Conservation (phyloP, 495 filamentous ascomycete genomes). For the Penicillium alfredii region DNA sequence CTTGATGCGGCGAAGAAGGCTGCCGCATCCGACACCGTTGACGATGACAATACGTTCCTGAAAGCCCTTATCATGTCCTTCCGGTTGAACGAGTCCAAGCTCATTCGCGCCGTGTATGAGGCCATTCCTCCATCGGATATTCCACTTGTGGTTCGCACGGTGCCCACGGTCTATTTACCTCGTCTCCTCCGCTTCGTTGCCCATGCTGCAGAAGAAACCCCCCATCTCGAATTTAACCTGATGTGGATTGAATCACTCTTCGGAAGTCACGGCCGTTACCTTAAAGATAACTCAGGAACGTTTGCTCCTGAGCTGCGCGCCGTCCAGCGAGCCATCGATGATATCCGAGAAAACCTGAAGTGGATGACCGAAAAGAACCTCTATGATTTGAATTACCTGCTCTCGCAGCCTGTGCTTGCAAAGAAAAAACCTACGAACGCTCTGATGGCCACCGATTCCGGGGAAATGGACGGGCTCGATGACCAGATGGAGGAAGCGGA, state of each 20-base stretch:
- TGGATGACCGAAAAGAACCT: conserved; percentile 78
- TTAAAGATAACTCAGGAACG: conserved; percentile 69
- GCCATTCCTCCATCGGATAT: conserved; percentile 71
- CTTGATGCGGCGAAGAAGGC: conserved; percentile 47
- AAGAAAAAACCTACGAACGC: conserved; percentile 26
- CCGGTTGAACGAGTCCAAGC: conserved; percentile 72
- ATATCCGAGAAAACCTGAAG: conserved; percentile 68
- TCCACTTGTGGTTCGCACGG: conserved; percentile 64
- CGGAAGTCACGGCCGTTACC: conserved; percentile 70
- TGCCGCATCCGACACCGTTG: conserved; percentile 20
- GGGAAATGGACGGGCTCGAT: conserved; percentile 22
- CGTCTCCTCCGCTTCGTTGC: conserved; percentile 80
- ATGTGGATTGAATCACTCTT: conserved; percentile 86
- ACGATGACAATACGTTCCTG: conserved; percentile 66
- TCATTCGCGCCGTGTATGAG: conserved; percentile 82
- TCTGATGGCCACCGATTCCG: conserved; percentile 25
- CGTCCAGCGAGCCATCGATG: conserved; percentile 67
- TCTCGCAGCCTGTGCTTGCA: conserved; percentile 39
- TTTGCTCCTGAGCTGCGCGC: conserved; percentile 76
- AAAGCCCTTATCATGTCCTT: conserved; percentile 96
- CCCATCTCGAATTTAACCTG: conserved; percentile 89
- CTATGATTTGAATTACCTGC: conserved; percentile 78
- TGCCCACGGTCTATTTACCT: conserved; percentile 83
- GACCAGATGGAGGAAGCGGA: conserved; percentile 32
- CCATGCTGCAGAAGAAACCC: conserved; percentile 77